These are phyloP conservation scores for Hypocrella siamensis DNA, from an alignment of 2,329 filamentous ascomycete genomes.

Conservation along the genomic window DNA sequence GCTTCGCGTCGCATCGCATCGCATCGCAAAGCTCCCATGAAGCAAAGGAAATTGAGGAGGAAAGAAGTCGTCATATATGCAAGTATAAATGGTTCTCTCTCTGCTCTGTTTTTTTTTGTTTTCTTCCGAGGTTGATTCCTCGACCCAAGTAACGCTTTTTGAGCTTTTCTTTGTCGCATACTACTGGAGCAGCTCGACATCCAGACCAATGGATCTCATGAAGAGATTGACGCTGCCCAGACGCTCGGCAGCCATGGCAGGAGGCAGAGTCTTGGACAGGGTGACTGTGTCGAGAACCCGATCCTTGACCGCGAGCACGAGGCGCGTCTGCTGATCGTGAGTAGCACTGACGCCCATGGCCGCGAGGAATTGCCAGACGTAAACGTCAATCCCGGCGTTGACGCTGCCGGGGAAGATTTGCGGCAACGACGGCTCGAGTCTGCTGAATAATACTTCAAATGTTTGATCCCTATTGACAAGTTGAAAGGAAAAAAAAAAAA, in stretches of 20 bases:
- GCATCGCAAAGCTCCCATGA: no score
- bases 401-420: slow-evolving; percentile 86
- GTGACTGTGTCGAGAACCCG: slow-evolving; percentile 90
- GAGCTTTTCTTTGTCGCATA: slow-evolving; percentile 1
- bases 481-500: neutral
- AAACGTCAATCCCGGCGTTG: slow-evolving; percentile 80
- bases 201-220: slow-evolving; percentile 96
- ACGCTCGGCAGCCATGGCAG: slow-evolving; percentile 69
- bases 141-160: no score
- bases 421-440: slow-evolving; percentile 67
- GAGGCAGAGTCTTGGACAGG: slow-evolving; percentile 76
- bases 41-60: no score
- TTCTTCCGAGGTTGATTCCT: neutral
- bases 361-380: slow-evolving; percentile 95
- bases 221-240: slow-evolving; percentile 92
- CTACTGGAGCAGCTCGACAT: slow-evolving; percentile 58
- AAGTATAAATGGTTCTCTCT: no score
- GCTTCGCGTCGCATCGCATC: no score
- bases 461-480: slow-evolving; percentile 43
- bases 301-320: slow-evolving; percentile 94
- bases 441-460: slow-evolving; percentile 79
- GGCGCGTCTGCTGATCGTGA: slow-evolving; percentile 84
- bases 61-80: no score
- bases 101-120: neutral
- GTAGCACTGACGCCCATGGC: slow-evolving; percentile 87